These are phyloP conservation scores for Leucocoprinus leucothites DNA, from an alignment of 768 basidiomycete species.

Conservation along the genomic window DNA sequence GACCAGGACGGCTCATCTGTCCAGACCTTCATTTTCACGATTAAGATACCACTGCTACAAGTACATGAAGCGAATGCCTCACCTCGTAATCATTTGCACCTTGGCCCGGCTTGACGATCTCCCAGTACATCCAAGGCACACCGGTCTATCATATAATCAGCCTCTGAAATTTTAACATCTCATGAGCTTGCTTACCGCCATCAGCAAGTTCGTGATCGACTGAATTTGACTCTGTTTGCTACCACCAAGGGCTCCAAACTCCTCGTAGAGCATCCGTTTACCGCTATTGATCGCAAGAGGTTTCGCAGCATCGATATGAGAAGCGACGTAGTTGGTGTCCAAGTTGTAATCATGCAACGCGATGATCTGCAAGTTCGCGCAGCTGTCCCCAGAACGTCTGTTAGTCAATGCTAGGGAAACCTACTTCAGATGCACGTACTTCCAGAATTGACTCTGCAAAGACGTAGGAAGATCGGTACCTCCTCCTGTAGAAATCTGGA, in stretches of 20 bases:
- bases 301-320: constrained; percentile 37
- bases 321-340: constrained; percentile 39
- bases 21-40: constrained; percentile 18
- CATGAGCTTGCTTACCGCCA: constrained; percentile 30
- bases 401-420: background rate
- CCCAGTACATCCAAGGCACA: constrained; percentile 26
- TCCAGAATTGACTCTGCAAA: constrained; percentile 23
- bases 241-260: constrained; percentile 35
- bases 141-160: constrained; percentile 20
- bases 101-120: constrained; percentile 22
- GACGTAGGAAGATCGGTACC: constrained; percentile 25
- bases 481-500: constrained; percentile 24
- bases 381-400: constrained; percentile 15
- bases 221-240: constrained; percentile 36
- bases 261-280: constrained; percentile 33
- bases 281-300: constrained; percentile 32
- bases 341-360: constrained; percentile 34
- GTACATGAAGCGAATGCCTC: background rate
- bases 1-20: constrained; percentile 25
- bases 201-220: constrained; percentile 33
- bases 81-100: constrained; percentile 22
- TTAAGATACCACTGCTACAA: background rate
- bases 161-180: background rate
- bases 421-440: constrained; percentile 13
- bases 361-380: constrained; percentile 21